phyloP scores from a whole-genome alignment of 306 rosid genomes.

The Trifolium dubium region DNA sequence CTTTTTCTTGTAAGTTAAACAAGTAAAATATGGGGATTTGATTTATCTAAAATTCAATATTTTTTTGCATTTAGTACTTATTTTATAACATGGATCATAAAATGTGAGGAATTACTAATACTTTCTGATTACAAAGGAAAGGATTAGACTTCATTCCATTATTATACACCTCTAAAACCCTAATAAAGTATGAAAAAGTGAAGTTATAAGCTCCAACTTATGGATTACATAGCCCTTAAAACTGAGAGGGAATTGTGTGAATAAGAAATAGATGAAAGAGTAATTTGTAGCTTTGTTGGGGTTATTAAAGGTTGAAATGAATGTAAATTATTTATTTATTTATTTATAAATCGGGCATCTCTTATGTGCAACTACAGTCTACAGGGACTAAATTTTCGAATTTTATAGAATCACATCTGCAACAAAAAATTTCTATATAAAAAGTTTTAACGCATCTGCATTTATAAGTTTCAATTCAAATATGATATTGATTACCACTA shows the following conservation, averaged over 20 bases:
- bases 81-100: slow-evolving; percentile 15
- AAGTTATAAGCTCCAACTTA: slow-evolving; percentile 33
- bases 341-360: not conserved
- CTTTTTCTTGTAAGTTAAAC: slow-evolving; percentile 34
- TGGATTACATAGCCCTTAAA: slow-evolving; percentile 10
- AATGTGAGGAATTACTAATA: not conserved
- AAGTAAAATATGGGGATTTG: slow-evolving; percentile 14
- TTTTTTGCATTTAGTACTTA: slow-evolving; percentile 18
- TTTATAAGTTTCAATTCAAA: not conserved
- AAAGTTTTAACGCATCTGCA: too few species aligned
- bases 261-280: not conserved
- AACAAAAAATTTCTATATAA: not conserved
- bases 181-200: slow-evolving; percentile 7
- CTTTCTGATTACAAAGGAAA: too few species aligned
- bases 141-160: too few species aligned
- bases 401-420: not conserved
- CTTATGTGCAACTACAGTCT: not conserved
- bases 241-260: slow-evolving; percentile 3
- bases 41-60: slow-evolving; percentile 10
- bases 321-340: too few species aligned
- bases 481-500: not conserved
- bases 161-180: not conserved
- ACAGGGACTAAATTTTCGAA: not conserved
- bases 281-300: not conserved
- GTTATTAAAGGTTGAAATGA: not conserved